A percentile compares a stretch with the other conserved stretches of the same genome.
phyloP scores from a whole-genome alignment of 2,329 filamentous ascomycete genomes.

The Rhynchosporium secalis region DNA sequence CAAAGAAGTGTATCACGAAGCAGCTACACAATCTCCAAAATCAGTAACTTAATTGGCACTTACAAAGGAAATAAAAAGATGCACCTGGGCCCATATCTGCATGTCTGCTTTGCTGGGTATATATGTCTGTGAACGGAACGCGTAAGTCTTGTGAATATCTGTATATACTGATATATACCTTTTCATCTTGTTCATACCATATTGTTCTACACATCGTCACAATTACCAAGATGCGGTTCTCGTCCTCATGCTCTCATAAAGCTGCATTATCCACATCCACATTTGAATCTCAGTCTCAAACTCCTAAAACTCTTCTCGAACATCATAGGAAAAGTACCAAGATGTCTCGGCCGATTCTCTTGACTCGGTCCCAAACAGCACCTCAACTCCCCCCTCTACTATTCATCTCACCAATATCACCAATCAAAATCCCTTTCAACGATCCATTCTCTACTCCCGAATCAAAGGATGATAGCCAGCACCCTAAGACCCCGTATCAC shows the following conservation, averaged over 20 bases:
- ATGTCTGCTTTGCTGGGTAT: slow-evolving; percentile 2
- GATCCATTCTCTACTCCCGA: slow-evolving; percentile 1
- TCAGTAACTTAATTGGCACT: background rate
- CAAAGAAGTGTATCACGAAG: background rate
- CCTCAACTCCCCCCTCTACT: slow-evolving; percentile 3
- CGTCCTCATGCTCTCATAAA: background rate
- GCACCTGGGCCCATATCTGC: background rate
- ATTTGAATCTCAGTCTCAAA: background rate
- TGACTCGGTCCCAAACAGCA: slow-evolving; percentile 1
- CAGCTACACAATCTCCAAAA: background rate
- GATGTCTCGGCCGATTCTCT: background rate
- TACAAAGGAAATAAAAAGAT: background rate
- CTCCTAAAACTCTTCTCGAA: background rate
- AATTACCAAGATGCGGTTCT: background rate
- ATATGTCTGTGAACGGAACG: slow-evolving; percentile 7
- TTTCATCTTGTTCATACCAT: background rate
- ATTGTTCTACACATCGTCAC: background rate
- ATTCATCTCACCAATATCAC: background rate
- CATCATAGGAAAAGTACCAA: background rate
- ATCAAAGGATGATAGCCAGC: background rate
- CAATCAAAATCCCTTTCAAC: background rate
- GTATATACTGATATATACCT: background rate
- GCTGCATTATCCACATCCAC: background rate
- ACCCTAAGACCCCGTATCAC: background rate
- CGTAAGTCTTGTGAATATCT: background rate